Percentiles rank a stretch among this genome's conserved stretches.
Evolutionary conservation across 2,329 filamentous ascomycete species (phyloP).

Genomic region (Monilinia vaccinii-corymbosi): DNA sequence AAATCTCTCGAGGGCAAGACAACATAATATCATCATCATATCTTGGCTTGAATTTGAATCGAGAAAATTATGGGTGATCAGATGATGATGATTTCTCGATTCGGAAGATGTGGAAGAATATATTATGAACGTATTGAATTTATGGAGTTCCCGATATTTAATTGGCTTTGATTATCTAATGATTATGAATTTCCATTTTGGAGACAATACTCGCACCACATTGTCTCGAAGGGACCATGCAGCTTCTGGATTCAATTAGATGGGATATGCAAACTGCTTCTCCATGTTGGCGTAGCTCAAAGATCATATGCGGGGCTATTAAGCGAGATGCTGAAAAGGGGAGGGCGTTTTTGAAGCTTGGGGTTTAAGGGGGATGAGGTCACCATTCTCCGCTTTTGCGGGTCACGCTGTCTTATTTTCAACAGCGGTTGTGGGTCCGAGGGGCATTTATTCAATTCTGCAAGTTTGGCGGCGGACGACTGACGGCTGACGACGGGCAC

Average conservation of each 20-base stretch:
- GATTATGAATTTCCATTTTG: neutral
- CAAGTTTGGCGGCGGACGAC: neutral
- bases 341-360: neutral
- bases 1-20: too few species aligned
- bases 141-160: too few species aligned
- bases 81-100: too few species aligned
- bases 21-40: too few species aligned
- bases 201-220: neutral
- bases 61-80: too few species aligned
- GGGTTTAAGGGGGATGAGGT: neutral
- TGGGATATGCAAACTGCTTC: neutral
- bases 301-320: neutral
- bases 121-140: too few species aligned
- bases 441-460: neutral
- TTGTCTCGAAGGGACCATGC: neutral
- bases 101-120: too few species aligned
- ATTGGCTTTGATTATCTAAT: neutral
- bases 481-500: neutral
- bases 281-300: neutral
- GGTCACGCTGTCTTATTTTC: neutral
- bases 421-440: neutral
- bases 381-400: neutral
- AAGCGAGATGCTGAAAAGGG: conserved; percentile 1
- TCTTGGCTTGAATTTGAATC: too few species aligned
- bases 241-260: neutral